Base-by-base conservation (phyloP, 148 eudicot genomes). In the Heliamphora exappendiculata region DNA sequence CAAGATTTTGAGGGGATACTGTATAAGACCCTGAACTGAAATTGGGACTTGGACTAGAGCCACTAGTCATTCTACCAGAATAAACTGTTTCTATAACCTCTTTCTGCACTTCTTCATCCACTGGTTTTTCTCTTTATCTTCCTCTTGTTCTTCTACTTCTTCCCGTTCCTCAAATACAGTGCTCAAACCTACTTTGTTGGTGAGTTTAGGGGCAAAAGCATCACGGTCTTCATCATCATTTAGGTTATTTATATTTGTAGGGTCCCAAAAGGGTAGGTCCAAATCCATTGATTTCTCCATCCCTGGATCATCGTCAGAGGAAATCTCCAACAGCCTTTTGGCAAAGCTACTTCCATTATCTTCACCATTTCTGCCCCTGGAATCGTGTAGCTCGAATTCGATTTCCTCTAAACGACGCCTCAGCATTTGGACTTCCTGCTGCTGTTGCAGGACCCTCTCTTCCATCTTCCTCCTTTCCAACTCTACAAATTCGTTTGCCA, bases 161-260 rank as follows among this genome's bases (percentile, higher is more conserved):
- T 93, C 98, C 28, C 89, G 96, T 76, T 93, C 99, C 89, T 96
- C 99, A 47, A 81, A 91, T 44, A 96, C 98, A 34, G 99, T 96
- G 83, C 93, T 96, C 84, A 96, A 76, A 53, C 67, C 78, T 51
- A 82, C 47, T 74, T 87, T 89, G 20, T 83, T 89, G 51, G 81
- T 41, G 50, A 57, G 58, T 54, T 42, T 73, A 2, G 87, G 82
- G 26, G 79, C 67, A 63, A 77, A 78, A 2, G 24, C 54, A 34
- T 77, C 78, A 42, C 73, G 72, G 37, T 70, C 75, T n/a, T 44
- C 79, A 26, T 55, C 79, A 26, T 55, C 57, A 39, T 67, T 70
- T 72, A 67, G 4, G 5, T 36, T 70, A 34, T 22, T 80, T 29
- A 75, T 34, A 37, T 45, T 65, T 22, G 60, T 20, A 41, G 57